phyloP scores from a whole-genome alignment of 2,329 filamentous ascomycete species.

The Coniochaeta sp. region DNA sequence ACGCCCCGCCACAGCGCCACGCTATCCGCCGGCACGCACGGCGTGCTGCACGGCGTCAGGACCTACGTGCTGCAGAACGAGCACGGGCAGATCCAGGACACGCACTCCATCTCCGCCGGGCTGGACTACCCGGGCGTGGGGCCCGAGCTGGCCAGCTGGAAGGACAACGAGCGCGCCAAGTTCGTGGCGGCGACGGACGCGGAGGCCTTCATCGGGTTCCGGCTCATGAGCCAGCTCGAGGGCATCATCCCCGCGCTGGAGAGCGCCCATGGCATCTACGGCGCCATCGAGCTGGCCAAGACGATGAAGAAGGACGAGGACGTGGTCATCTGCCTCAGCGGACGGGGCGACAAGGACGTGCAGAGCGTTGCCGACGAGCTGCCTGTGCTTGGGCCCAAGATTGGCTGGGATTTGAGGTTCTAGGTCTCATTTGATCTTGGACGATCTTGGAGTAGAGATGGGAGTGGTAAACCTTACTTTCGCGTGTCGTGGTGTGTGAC shows the following conservation, averaged over 20 bases:
- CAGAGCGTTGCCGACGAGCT: slow-evolving; percentile 95
- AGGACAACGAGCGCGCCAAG: slow-evolving; percentile 77
- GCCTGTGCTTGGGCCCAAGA: slow-evolving; percentile 79
- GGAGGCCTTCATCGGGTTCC: slow-evolving; percentile 82
- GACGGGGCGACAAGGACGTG: slow-evolving; percentile 95
- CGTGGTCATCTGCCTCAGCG: slow-evolving; percentile 87
- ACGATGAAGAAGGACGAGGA: slow-evolving; percentile 84
- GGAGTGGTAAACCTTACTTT: background rate
- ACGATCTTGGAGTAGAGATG: background rate
- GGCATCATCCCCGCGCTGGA: slow-evolving; percentile 96
- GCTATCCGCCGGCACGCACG: slow-evolving; percentile 76
- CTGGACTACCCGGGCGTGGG: slow-evolving; percentile 97
- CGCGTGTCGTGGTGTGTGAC: background rate
- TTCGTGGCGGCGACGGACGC: slow-evolving; percentile 91
- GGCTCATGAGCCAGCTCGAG: slow-evolving; percentile 76
- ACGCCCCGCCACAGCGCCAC: slow-evolving; percentile 83
- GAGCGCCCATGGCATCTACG: slow-evolving; percentile 86
- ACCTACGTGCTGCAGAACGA: slow-evolving; percentile 93
- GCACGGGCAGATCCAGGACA: slow-evolving; percentile 89
- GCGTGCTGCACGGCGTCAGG: slow-evolving; percentile 89
- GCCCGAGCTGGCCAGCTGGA: slow-evolving; percentile 87
- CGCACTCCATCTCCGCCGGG: slow-evolving; percentile 92
- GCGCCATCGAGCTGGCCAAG: slow-evolving; percentile 84
- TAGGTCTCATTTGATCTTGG: slow-evolving; percentile 21
- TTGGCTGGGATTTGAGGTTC: slow-evolving; percentile 65